A percentile compares a stretch with the other conserved stretches of the same genome.
Conservation (phyloP, 805 yeast genomes). For the Kazachstania kunashirensis region DNA sequence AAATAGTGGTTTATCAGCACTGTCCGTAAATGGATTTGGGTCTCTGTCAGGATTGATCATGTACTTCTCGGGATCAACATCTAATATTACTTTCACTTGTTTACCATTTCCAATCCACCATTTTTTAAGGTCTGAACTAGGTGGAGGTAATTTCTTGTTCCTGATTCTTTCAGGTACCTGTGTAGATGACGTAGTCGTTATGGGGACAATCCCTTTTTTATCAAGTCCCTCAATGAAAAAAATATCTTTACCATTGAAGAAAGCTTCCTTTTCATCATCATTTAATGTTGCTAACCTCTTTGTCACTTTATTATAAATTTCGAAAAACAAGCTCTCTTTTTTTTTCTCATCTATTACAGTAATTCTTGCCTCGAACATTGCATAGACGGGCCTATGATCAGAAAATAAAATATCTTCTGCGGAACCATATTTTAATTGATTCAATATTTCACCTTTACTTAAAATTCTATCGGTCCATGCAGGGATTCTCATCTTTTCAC, state of each 20-base stretch:
- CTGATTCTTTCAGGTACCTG: constrained; percentile 11
- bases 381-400: constrained; percentile 87
- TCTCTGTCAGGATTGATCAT: constrained; percentile 62
- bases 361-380: constrained; percentile 53
- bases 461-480: constrained; percentile 96
- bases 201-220: constrained; percentile 9
- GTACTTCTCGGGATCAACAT: constrained; percentile 30
- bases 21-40: constrained; percentile 59
- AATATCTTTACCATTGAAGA: constrained; percentile 30
- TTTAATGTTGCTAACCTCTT: constrained; percentile 34
- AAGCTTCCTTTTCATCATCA: constrained; percentile 40
- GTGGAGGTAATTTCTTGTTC: constrained; percentile 58
- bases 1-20: constrained; percentile 37
- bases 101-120: constrained; percentile 90
- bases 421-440: constrained; percentile 51
- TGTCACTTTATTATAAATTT: constrained; percentile 46
- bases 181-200: not conserved
- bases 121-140: constrained; percentile 68
- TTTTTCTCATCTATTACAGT: constrained; percentile 53
- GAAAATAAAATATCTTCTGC: constrained; percentile 54
- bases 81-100: constrained; percentile 56
- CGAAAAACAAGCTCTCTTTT: constrained; percentile 41
- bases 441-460: constrained; percentile 49
- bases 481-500: constrained; percentile 87
- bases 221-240: constrained; percentile 5